phyloP scores from a whole-genome alignment of 352 stramenopile species.

The Plasmopara viticola region DNA sequence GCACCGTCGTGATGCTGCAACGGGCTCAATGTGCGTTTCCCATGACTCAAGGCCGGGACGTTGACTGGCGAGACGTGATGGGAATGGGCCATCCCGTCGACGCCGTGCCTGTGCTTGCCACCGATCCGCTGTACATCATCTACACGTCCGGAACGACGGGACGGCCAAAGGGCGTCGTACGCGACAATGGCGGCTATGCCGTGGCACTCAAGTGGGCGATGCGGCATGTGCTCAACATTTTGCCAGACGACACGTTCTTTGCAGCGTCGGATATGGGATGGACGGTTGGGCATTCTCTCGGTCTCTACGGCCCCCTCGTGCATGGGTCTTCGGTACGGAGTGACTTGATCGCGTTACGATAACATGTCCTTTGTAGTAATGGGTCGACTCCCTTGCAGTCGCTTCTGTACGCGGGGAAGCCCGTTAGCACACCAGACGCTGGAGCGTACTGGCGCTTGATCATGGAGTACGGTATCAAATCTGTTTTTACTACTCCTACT shows the following conservation, averaged over 20 bases:
- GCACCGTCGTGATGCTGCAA: slow-evolving; percentile 71
- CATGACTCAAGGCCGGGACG: slow-evolving; percentile 35
- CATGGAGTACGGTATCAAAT: slow-evolving; percentile 76
- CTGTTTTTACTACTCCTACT: slow-evolving; percentile 90
- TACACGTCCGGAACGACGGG: slow-evolving; percentile 77
- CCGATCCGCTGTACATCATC: slow-evolving; percentile 72
- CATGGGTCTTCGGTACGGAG: slow-evolving; percentile 64
- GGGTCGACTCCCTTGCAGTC: slow-evolving; percentile 27
- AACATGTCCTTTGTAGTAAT: too few species aligned
- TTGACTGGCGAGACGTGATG: slow-evolving; percentile 53
- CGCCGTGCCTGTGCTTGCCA: slow-evolving; percentile 44
- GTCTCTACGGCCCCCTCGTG: slow-evolving; percentile 85
- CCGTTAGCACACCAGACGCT: slow-evolving; percentile 80
- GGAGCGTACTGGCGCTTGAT: slow-evolving; percentile 85
- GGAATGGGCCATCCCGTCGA: slow-evolving; percentile 27
- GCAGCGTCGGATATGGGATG: slow-evolving; percentile 86
- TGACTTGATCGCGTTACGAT: neutral
- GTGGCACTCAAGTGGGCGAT: slow-evolving; percentile 87
- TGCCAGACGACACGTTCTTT: slow-evolving; percentile 75
- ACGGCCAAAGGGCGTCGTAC: slow-evolving; percentile 70
- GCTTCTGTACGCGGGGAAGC: slow-evolving; percentile 88
- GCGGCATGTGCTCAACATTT: slow-evolving; percentile 69
- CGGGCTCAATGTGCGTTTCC: slow-evolving; percentile 42
- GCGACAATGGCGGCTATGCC: slow-evolving; percentile 69
- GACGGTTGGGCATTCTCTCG: slow-evolving; percentile 86